Conservation (phyloP, 1,284 basidiomycete species). For the Rhodotorula sp. region DNA sequence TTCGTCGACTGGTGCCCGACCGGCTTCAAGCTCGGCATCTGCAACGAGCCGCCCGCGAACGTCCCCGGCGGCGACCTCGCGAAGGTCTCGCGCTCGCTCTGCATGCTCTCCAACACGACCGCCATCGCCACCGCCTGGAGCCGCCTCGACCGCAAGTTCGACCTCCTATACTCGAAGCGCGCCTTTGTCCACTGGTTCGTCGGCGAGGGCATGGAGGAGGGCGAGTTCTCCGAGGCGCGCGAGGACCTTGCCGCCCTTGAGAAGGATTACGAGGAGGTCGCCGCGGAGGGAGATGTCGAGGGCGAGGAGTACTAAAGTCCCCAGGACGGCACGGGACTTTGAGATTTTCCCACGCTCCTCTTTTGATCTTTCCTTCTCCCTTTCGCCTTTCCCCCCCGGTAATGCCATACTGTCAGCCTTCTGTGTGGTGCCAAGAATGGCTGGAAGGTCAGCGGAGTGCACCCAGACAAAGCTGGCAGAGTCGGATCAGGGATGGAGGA, state of each 20-base stretch:
- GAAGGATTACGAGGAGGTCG: slow-evolving; percentile 44
- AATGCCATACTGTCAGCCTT: too few species aligned
- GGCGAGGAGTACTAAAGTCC: too few species aligned
- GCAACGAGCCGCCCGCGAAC: slow-evolving; percentile 87
- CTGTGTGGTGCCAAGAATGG: too few species aligned
- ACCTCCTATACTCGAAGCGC: slow-evolving; percentile 59
- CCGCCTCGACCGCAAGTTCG: slow-evolving; percentile 97
- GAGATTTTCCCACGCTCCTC: too few species aligned
- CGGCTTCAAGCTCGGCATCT: slow-evolving; percentile 96
- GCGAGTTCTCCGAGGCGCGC: slow-evolving; percentile 46
- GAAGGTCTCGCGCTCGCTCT: slow-evolving; percentile 87
- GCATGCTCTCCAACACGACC: slow-evolving; percentile 95
- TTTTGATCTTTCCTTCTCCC: too few species aligned
- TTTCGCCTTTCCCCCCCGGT: too few species aligned
- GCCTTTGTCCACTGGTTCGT: slow-evolving; percentile 47
- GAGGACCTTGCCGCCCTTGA: slow-evolving; percentile 46
- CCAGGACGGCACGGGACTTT: too few species aligned
- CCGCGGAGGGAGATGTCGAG: slow-evolving; percentile 24
- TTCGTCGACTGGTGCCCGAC: slow-evolving; percentile 97
- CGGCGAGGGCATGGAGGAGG: slow-evolving; percentile 47
- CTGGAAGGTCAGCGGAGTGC: too few species aligned
- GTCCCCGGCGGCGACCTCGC: slow-evolving; percentile 95
- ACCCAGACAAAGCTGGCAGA: too few species aligned
- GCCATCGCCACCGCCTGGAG: slow-evolving; percentile 92
- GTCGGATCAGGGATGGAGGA: too few species aligned